A percentile compares a stretch with the other conserved stretches of the same genome.
phyloP scores from a whole-genome alignment of 208 protist genomes.

The Trypanosoma melophagium region DNA sequence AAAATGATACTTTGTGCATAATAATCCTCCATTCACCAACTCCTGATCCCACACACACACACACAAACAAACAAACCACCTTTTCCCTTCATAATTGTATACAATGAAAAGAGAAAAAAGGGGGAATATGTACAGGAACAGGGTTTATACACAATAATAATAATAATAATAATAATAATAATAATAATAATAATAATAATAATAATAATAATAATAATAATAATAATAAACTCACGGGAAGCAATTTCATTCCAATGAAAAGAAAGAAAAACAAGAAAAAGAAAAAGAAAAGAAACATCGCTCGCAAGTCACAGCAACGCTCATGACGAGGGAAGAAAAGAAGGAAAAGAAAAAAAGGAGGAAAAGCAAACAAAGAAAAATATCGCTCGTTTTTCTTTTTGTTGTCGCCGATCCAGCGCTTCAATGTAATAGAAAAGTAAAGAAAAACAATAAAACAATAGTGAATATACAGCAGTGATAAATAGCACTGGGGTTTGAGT shows the following conservation, averaged over 20 bases:
- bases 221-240: neutral
- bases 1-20: too few species aligned
- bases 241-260: neutral
- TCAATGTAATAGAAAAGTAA: too few species aligned
- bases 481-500: too few species aligned
- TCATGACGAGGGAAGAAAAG: neutral
- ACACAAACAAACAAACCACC: too few species aligned
- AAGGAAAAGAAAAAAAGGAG: neutral
- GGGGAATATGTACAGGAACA: neutral
- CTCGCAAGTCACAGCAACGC: too few species aligned
- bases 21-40: too few species aligned
- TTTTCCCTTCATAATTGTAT: neutral
- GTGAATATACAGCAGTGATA: too few species aligned
- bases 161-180: neutral
- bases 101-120: neutral
- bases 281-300: constrained; percentile 23
- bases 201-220: neutral
- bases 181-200: neutral
- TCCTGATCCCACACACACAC: too few species aligned
- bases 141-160: neutral
- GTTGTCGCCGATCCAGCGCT: too few species aligned
- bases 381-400: too few species aligned
- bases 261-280: constrained; percentile 1
- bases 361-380: neutral
- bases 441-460: too few species aligned